Percentiles rank a stretch among this genome's conserved stretches.
phyloP scores from a whole-genome alignment of 441 rosid genomes.

The Erodium chrysanthum region DNA sequence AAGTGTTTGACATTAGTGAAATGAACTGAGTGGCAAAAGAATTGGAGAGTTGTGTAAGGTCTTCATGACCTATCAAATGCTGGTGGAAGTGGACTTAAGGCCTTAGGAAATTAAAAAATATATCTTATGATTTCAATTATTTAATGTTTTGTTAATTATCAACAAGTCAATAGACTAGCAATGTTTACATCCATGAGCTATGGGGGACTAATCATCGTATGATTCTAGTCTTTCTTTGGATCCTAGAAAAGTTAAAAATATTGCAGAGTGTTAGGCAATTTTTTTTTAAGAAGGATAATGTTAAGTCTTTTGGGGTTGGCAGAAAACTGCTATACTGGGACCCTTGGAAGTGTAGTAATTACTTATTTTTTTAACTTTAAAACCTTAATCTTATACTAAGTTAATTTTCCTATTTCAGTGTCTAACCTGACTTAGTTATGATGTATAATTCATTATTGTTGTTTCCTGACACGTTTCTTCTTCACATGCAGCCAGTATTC shows the following conservation, averaged over 20 bases:
- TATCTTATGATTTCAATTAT: not conserved
- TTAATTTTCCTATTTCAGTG: not conserved
- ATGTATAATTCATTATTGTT: not conserved
- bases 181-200: not conserved
- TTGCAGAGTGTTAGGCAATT: not conserved
- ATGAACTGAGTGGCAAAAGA: not conserved
- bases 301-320: not conserved
- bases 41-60: no score
- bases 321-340: no score
- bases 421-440: not conserved
- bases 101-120: not conserved
- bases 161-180: not conserved
- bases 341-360: not conserved
- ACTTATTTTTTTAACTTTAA: not conserved
- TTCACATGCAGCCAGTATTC: constrained; percentile 54
- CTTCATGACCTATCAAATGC: not conserved
- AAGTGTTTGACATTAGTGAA: not conserved
- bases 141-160: not conserved
- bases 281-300: not conserved
- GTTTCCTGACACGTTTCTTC: not conserved
- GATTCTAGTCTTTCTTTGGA: not conserved
- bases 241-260: not conserved
- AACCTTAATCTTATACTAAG: not conserved
- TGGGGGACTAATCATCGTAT: not conserved
- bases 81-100: not conserved